These are phyloP conservation scores for Limnomonas spitsbergensis DNA, from an alignment of 139 green algal species.

Conservation along the genomic window DNA sequence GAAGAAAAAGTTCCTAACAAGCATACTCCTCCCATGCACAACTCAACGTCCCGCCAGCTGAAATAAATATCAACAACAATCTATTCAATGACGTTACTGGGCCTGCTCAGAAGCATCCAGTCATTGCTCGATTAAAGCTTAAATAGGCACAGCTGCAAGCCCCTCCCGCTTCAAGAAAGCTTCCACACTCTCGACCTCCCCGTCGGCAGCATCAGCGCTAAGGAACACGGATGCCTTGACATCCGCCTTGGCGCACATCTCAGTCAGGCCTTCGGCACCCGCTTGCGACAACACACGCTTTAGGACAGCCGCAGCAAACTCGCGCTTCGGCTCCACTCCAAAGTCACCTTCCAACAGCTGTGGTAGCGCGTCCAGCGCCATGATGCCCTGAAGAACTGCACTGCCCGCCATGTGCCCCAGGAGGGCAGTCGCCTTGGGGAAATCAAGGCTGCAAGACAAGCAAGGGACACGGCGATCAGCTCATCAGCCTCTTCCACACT, in stretches of 20 bases:
- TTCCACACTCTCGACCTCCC: conserved; percentile 36
- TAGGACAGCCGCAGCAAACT: conserved; percentile 50
- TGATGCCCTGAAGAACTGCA: conserved; percentile 30
- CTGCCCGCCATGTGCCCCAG: conserved; percentile 59
- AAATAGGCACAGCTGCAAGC: no score
- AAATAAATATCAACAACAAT: no score
- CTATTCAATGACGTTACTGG: no score
- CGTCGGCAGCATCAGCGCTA: conserved; percentile 60
- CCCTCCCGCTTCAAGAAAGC: conserved; percentile 55
- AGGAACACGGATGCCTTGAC: conserved; percentile 51
- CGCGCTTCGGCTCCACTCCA: conserved; percentile 56
- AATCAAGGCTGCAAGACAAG: conserved; percentile 67
- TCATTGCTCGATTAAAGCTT: no score
- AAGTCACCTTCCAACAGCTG: conserved; percentile 41
- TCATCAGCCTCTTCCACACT: no score
- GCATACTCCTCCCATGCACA: no score
- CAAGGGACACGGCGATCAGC: no score
- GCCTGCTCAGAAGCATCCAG: no score
- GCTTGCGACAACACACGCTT: conserved; percentile 26
- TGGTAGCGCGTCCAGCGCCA: conserved; percentile 18
- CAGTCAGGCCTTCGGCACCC: conserved; percentile 36
- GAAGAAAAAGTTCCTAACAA: no score
- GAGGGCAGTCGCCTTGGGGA: conserved; percentile 63
- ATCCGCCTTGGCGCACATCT: conserved; percentile 23
- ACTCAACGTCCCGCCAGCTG: no score